phyloP scores from a whole-genome alignment of 2,329 filamentous ascomycete genomes.

The Trichocomaceae sp. region DNA sequence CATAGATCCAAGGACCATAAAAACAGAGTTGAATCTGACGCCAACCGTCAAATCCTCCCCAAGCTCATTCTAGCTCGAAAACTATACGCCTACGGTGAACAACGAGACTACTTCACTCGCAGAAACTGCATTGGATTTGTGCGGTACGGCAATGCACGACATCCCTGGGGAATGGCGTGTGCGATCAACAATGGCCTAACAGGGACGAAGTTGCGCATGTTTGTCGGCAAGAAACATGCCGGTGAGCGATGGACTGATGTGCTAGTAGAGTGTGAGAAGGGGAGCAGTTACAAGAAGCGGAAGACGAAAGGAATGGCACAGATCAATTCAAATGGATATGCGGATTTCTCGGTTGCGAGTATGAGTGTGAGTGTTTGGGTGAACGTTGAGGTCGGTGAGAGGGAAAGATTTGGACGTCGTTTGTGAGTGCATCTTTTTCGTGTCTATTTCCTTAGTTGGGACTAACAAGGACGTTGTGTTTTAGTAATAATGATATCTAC shows the following conservation, averaged over 20 bases:
- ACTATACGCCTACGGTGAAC: constrained; percentile 60
- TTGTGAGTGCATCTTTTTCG: constrained; percentile 19
- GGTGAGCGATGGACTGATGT: constrained; percentile 61
- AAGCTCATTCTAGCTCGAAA: constrained; percentile 56
- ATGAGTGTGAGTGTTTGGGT: constrained; percentile 59
- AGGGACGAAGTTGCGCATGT: constrained; percentile 52
- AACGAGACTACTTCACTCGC: constrained; percentile 58
- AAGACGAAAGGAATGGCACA: constrained; percentile 40
- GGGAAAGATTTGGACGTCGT: constrained; percentile 43
- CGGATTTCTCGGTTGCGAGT: constrained; percentile 49
- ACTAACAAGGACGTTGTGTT: neutral
- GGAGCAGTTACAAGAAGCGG: neutral
- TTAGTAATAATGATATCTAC: constrained; percentile 11
- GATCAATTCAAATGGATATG: constrained; percentile 56
- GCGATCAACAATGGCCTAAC: constrained; percentile 49
- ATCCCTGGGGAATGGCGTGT: constrained; percentile 49
- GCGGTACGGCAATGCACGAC: constrained; percentile 45
- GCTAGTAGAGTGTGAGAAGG: constrained; percentile 38
- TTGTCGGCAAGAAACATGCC: constrained; percentile 51
- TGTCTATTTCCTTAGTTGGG: neutral
- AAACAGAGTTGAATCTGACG: constrained; percentile 38
- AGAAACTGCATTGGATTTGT: constrained; percentile 56
- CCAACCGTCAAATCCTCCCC: constrained; percentile 45
- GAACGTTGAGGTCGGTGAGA: constrained; percentile 48
- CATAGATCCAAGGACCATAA: constrained; percentile 21